Evolutionary conservation across 2,329 filamentous ascomycete genomes (phyloP).

Genomic region (Diplodia intermedia): DNA sequence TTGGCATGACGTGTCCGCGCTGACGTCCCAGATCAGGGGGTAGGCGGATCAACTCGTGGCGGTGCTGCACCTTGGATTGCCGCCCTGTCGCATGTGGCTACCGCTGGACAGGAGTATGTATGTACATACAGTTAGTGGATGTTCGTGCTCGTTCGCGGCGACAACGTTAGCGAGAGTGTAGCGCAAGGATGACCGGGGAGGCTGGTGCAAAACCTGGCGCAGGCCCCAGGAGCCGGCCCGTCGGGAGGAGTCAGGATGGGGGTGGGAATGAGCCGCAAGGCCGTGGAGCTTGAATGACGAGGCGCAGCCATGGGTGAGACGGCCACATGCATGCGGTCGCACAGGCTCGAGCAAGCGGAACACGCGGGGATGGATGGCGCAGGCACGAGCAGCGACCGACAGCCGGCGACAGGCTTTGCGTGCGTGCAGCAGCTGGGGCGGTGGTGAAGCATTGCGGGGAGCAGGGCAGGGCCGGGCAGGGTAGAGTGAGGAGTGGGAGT

Average conservation of each 20-base stretch:
- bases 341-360: constrained; percentile 1
- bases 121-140: no score
- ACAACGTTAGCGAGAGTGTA: not conserved
- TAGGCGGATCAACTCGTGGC: constrained; percentile 12
- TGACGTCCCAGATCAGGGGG: not conserved
- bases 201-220: not conserved
- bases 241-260: constrained; percentile 6
- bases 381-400: not conserved
- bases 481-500: not conserved
- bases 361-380: not conserved
- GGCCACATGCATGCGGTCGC: not conserved
- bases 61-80: not conserved
- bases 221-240: constrained; percentile 1
- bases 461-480: constrained; percentile 9
- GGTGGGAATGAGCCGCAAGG: not conserved
- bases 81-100: not conserved
- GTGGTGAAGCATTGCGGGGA: constrained; percentile 14
- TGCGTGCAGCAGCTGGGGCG: constrained; percentile 4
- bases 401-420: not conserved
- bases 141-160: no score
- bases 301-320: not conserved
- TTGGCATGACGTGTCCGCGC: constrained; percentile 13
- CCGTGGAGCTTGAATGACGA: not conserved
- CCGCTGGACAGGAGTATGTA: not conserved
- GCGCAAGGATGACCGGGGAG: not conserved